phyloP scores from a whole-genome alignment of 352 stramenopile genomes.

The Globisporangium abappressorium region DNA sequence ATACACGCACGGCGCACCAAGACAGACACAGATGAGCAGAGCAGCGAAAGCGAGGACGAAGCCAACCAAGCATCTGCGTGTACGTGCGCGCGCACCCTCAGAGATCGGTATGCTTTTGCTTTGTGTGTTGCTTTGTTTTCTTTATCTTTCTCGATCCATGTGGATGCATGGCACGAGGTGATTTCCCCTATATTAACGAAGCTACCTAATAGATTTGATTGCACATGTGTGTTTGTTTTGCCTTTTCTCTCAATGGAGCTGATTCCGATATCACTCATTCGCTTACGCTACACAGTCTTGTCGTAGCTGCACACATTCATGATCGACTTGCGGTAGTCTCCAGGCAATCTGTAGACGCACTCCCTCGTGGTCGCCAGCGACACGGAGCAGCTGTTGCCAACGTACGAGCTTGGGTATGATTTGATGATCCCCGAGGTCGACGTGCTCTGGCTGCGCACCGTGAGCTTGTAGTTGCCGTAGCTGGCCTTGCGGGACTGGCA shows the following conservation, averaged over 20 bases:
- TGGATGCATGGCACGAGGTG: neutral
- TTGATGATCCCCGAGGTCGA: conserved; percentile 30
- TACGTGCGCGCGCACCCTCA: neutral
- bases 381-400: conserved; percentile 57
- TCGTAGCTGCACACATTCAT: conserved; percentile 35
- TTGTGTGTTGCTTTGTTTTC: neutral
- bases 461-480: conserved; percentile 74
- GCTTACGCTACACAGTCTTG: conserved; percentile 33
- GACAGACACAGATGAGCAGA: neutral
- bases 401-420: conserved; percentile 54
- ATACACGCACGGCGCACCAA: neutral
- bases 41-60: neutral
- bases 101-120: conserved; percentile 1
- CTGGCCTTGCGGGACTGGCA: conserved; percentile 51
- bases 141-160: neutral
- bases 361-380: conserved; percentile 25
- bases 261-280: neutral
- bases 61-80: neutral
- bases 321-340: conserved; percentile 35
- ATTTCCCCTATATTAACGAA: conserved; percentile 11
- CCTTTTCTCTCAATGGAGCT: neutral
- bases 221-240: conserved; percentile 1
- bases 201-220: conserved; percentile 15
- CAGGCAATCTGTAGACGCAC: conserved; percentile 47
- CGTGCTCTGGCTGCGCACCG: conserved; percentile 44